Base-by-base conservation (phyloP, 2,329 filamentous ascomycete species). In the Orbilia brochopaga region DNA sequence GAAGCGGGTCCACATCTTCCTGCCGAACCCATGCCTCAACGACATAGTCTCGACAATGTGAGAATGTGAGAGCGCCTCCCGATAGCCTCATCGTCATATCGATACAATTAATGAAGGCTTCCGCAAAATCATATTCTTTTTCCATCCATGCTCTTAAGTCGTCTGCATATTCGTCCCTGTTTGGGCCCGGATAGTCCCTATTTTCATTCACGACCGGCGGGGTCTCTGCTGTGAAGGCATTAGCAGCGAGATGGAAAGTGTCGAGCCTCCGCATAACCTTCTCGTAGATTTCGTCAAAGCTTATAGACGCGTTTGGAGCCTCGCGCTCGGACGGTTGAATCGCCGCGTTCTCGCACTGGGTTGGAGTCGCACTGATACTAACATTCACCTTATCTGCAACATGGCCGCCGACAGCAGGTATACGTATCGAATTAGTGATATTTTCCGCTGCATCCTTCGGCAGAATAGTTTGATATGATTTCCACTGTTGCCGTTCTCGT, bases 91-190 rank as follows among this genome's bases (percentile, higher is more conserved):
- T 37, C 11, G 15, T 1, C 8, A 17, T 6, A 11, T 69, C 42
- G 1, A 69, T 17, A 1, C 13, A 23, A 7, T 19, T 23, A 0
- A 62, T 2, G 21, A 46, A 32, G 7, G 13, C 0, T 1, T 19
- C 0, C 0, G 57, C 40, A 42, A 44, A 19, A 7, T 54, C n/a
- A n/a, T 27, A 56, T 8, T 21, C 32, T 0, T 40, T 19, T 23
- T 58, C 46, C 24, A 63, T 53, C 65, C 65, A 69, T 11, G 42
- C 19, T 8, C 2, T 37, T 1, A 69, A 44, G 0, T 69, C 51
- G 1, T 21, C 19, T 7, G 42, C 17, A 17, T 69, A 61, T n/a
- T 69, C 56, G 32, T 44, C 37, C 2, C 32, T 27, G 13, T 66
- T 27, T 17, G 54, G 30, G 5, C 32, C 48, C 7, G 37, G 37